Conservation (phyloP, 2,329 filamentous ascomycete species). For the Verticillium zaregamsianum region DNA sequence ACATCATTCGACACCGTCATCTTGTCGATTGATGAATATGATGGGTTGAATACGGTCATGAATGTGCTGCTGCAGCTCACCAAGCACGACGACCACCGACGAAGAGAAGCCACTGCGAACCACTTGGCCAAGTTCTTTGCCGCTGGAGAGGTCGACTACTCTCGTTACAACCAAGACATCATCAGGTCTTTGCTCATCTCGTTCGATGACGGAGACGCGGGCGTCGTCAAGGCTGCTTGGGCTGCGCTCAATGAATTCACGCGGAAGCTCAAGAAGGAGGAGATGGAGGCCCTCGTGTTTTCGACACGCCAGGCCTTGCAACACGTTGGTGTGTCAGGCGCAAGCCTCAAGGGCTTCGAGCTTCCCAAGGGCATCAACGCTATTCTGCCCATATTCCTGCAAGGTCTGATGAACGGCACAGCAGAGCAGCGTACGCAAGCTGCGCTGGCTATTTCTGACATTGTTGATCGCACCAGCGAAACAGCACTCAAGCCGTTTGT, state of each 20-base stretch:
- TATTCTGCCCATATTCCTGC: constrained; percentile 92
- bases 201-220: constrained; percentile 80
- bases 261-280: constrained; percentile 87
- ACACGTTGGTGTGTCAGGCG: constrained; percentile 82
- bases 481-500: constrained; percentile 90
- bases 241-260: constrained; percentile 81
- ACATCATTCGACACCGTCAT: constrained; percentile 84
- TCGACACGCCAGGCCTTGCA: constrained; percentile 83
- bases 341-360: constrained; percentile 80
- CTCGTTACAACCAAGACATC: constrained; percentile 92
- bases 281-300: constrained; percentile 89
- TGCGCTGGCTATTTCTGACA: constrained; percentile 89
- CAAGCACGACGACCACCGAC: constrained; percentile 89
- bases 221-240: constrained; percentile 89
- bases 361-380: constrained; percentile 97
- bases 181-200: constrained; percentile 86
- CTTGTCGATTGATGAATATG: constrained; percentile 89
- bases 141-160: constrained; percentile 79
- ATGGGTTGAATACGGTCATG: constrained; percentile 94
- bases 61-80: constrained; percentile 82
- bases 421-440: constrained; percentile 88
- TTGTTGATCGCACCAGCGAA: constrained; percentile 87
- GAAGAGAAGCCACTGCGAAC: constrained; percentile 70
- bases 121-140: constrained; percentile 87
- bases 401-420: constrained; percentile 95